phyloP scores from a whole-genome alignment of 345 rosid genomes.

The Rubroshorea leprosula region DNA sequence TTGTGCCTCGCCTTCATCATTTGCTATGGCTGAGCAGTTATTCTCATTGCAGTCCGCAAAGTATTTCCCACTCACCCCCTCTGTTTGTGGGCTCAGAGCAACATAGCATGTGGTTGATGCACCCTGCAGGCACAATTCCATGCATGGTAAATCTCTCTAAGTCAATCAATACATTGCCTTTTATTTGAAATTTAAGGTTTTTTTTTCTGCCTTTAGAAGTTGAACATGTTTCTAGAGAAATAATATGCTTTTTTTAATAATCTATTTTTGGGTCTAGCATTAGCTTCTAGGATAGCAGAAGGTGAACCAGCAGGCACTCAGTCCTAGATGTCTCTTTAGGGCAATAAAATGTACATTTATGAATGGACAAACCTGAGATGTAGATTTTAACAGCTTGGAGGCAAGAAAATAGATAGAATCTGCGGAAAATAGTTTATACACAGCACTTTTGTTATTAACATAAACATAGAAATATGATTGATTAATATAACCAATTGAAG shows the following conservation, averaged over 20 bases:
- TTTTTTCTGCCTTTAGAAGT: too few relatives aligned
- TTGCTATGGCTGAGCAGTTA: slow-evolving; percentile 63
- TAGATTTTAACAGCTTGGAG: slow-evolving; percentile 78
- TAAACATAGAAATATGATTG: not conserved
- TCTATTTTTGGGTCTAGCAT: too few relatives aligned
- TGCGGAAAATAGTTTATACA: slow-evolving; percentile 30
- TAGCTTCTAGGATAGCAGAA: too few relatives aligned
- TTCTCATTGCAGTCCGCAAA: slow-evolving; percentile 86
- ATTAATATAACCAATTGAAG: not conserved
- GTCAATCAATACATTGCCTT: not conserved
- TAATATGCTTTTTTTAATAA: too few relatives aligned
- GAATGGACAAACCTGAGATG: slow-evolving; percentile 52
- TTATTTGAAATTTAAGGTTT: not conserved
- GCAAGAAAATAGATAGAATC: slow-evolving; percentile 88
- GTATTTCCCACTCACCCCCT: slow-evolving; percentile 63
- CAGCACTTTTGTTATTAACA: too few relatives aligned
- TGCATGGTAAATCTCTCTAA: not conserved
- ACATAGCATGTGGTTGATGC: slow-evolving; percentile 93
- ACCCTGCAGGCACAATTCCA: slow-evolving; percentile 41
- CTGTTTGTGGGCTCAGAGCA: slow-evolving; percentile 60
- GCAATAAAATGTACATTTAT: not conserved
- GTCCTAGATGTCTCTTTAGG: slow-evolving; percentile 9
- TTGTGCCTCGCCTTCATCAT: slow-evolving; percentile 58
- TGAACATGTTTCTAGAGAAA: too few relatives aligned
- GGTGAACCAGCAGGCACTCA: too few relatives aligned